Conservation (phyloP, 208 protist species). For the Trypanosomatidae sp. region DNA sequence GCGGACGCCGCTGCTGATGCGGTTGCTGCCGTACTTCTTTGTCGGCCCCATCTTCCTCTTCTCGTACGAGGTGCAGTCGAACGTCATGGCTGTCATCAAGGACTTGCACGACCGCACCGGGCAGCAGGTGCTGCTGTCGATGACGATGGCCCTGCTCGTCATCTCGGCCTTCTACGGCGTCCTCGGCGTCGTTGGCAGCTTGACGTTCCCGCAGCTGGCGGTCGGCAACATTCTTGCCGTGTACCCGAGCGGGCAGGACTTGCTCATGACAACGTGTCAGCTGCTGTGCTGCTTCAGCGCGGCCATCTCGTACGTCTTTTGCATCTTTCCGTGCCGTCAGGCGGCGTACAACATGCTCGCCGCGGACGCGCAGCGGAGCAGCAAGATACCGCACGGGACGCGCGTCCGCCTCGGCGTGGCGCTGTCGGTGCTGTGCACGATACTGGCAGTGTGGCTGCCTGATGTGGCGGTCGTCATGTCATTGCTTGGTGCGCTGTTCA, state of each 20-base stretch:
- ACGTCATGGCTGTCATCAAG: conserved; percentile 74
- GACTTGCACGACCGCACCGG: conserved; percentile 57
- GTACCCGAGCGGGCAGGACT: conserved; percentile 36
- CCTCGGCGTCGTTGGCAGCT: conserved; percentile 45
- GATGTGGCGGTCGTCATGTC: conserved; percentile 55
- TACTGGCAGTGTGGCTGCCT: conserved; percentile 45
- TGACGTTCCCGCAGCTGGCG: conserved; percentile 36
- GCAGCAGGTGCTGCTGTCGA: conserved; percentile 39
- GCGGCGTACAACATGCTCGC: conserved; percentile 60
- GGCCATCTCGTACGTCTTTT: conserved; percentile 54
- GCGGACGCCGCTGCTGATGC: neutral
- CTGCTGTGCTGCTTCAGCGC: conserved; percentile 65
- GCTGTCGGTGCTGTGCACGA: conserved; percentile 15
- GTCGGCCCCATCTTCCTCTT: conserved; percentile 62
- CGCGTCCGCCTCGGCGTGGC: conserved; percentile 23
- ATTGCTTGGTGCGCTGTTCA: conserved; percentile 51
- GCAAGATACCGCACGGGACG: conserved; percentile 42
- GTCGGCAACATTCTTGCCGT: conserved; percentile 50
- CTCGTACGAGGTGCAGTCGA: conserved; percentile 72
- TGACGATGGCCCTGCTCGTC: conserved; percentile 34
- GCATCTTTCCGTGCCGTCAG: conserved; percentile 54
- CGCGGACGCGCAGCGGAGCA: conserved; percentile 25
- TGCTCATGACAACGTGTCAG: conserved; percentile 51
- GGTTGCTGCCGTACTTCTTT: conserved; percentile 45
- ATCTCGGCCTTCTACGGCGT: conserved; percentile 38